phyloP scores from a whole-genome alignment of 2,329 filamentous ascomycete genomes.

The Herpomyces periplanetae region DNA sequence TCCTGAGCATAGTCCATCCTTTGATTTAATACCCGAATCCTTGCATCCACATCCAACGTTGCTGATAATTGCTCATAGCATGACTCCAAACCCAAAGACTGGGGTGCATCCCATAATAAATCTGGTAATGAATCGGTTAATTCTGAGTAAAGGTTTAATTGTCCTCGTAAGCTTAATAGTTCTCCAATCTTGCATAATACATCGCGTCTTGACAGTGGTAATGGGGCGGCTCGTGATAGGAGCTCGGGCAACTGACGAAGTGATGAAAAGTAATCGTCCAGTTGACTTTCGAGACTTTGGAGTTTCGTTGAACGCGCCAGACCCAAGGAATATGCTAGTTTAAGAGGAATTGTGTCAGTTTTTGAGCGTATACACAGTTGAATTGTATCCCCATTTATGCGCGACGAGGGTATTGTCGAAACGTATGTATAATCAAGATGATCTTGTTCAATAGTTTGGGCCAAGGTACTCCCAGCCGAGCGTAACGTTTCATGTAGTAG shows the following conservation, averaged over 20 bases:
- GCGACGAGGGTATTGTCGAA: too few species aligned
- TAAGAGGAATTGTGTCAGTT: slow-evolving; percentile 31
- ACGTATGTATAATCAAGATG: too few species aligned
- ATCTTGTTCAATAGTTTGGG: too few species aligned
- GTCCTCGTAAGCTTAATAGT: slow-evolving; percentile 48
- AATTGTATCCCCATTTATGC: too few species aligned
- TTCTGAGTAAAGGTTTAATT: slow-evolving; percentile 85
- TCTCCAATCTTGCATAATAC: slow-evolving; percentile 81
- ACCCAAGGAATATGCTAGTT: slow-evolving; percentile 83
- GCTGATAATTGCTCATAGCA: slow-evolving; percentile 83
- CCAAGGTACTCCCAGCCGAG: too few species aligned
- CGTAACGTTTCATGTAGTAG: too few species aligned
- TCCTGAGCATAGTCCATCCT: slow-evolving; percentile 95
- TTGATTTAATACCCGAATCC: slow-evolving; percentile 68
- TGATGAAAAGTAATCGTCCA: slow-evolving; percentile 49
- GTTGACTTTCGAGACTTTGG: slow-evolving; percentile 46
- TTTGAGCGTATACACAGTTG: too few species aligned
- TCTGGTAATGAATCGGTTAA: slow-evolving; percentile 79
- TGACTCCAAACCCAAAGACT: slow-evolving; percentile 57
- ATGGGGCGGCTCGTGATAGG: slow-evolving; percentile 22
- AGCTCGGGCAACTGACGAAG: slow-evolving; percentile 44
- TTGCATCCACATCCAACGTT: slow-evolving; percentile 55
- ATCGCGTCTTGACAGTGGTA: slow-evolving; percentile 27
- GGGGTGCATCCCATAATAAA: slow-evolving; percentile 71
- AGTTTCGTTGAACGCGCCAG: slow-evolving; percentile 73